phyloP scores from a whole-genome alignment of 2,329 filamentous ascomycete species.

The Arthrobotrys megalospora region DNA sequence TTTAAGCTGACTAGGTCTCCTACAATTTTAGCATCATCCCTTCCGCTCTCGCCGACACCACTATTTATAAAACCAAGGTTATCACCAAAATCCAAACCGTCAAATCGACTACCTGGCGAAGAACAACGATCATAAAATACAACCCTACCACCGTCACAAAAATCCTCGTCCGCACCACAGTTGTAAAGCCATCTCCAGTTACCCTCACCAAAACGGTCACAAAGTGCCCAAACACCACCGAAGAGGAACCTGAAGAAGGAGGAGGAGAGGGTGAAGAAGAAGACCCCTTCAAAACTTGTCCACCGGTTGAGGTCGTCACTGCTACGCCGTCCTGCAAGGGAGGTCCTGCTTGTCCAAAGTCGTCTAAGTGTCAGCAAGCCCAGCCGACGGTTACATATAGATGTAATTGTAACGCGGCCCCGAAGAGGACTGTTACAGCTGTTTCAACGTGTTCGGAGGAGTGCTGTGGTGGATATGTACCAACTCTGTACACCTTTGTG shows the following conservation, averaged over 20 bases:
- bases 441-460: background rate
- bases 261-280: background rate
- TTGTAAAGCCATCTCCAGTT: background rate
- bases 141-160: background rate
- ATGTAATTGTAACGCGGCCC: background rate
- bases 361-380: background rate
- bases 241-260: background rate
- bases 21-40: background rate
- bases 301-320: background rate
- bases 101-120: background rate
- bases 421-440: background rate
- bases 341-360: background rate
- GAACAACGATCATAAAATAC: background rate
- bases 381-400: background rate
- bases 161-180: background rate
- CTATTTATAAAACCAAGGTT: background rate
- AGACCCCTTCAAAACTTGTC: background rate
- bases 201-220: background rate
- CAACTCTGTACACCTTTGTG: slow-evolving; percentile 9
- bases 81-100: background rate
- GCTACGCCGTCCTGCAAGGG: background rate
- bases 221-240: background rate
- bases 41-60: background rate
- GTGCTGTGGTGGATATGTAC: slow-evolving; percentile 8
- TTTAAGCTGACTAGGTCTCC: background rate